These are phyloP conservation scores for Nymphaea colorata DNA, from an alignment of 164 flowering plant species.

Conservation along the genomic window DNA sequence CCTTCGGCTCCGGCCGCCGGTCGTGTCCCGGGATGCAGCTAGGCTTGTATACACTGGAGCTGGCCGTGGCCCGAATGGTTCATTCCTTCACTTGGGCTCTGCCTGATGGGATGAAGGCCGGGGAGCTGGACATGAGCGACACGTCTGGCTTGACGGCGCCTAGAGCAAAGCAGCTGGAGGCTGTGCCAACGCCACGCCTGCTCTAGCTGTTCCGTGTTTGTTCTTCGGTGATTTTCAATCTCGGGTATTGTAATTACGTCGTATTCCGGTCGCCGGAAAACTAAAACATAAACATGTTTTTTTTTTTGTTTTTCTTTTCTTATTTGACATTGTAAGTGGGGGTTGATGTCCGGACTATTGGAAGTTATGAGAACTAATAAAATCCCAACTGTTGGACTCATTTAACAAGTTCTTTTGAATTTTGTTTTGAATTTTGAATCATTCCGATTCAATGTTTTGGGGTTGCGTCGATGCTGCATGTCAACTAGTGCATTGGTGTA, in stretches of 20 bases:
- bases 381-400: not conserved
- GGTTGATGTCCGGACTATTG: not conserved
- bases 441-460: too few species aligned
- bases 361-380: too few species aligned
- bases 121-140: slow-evolving; percentile 63
- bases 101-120: slow-evolving; percentile 77
- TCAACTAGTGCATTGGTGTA: too few species aligned
- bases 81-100: slow-evolving; percentile 68
- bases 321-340: not conserved
- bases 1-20: slow-evolving; percentile 84
- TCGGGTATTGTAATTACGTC: too few species aligned
- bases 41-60: slow-evolving; percentile 54
- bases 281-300: too few species aligned
- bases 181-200: slow-evolving; percentile 42
- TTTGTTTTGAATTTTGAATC: too few species aligned
- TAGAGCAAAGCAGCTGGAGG: slow-evolving; percentile 42
- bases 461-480: too few species aligned
- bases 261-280: too few species aligned
- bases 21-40: slow-evolving; percentile 89
- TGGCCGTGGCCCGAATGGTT: slow-evolving; percentile 54
- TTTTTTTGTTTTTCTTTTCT: too few species aligned
- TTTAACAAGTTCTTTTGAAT: too few species aligned
- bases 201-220: too few species aligned
- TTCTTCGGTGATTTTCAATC: too few species aligned
- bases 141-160: slow-evolving; percentile 80